A percentile compares a stretch with the other conserved stretches of the same genome.
These are phyloP conservation scores for Schwanniomyces polymorphus DNA, from an alignment of 805 yeast species.

Conservation along the genomic window DNA sequence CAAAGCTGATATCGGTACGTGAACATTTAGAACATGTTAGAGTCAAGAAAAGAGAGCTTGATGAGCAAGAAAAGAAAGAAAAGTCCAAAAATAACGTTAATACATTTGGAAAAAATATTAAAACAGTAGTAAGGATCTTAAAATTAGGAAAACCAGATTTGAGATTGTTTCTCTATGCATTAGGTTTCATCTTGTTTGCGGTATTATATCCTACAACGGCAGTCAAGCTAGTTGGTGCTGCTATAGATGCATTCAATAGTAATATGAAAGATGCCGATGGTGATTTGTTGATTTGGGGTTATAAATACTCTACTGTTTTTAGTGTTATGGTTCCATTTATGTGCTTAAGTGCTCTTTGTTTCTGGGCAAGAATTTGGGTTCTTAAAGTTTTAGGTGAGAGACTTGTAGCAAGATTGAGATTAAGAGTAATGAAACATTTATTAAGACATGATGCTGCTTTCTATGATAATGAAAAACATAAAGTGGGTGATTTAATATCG, in stretches of 20 bases:
- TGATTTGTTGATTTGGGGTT: conserved; percentile 43
- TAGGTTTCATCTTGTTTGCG: conserved; percentile 43
- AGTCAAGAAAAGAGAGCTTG: conserved; percentile 20
- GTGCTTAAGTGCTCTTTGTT: conserved; percentile 42
- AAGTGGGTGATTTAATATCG: conserved; percentile 47
- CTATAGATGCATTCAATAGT: conserved; percentile 42
- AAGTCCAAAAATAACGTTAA: conserved; percentile 24
- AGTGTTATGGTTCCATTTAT: conserved; percentile 45
- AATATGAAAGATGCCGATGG: conserved; percentile 37
- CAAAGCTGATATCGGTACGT: conserved; percentile 16
- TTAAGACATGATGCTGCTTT: conserved; percentile 43
- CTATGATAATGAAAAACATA: conserved; percentile 43
- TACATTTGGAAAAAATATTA: conserved; percentile 31
- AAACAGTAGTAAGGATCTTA: conserved; percentile 38
- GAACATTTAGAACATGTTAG: conserved; percentile 29
- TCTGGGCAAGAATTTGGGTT: conserved; percentile 49
- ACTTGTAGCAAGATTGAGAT: conserved; percentile 42
- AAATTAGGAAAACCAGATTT: conserved; percentile 40
- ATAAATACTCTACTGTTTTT: conserved; percentile 40
- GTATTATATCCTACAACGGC: conserved; percentile 45
- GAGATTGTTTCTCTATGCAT: conserved; percentile 35
- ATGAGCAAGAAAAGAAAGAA: conserved; percentile 35
- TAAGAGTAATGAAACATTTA: conserved; percentile 41
- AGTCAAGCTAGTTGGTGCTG: conserved; percentile 43
- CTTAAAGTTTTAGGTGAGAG: conserved; percentile 42